Evolutionary conservation across 495 filamentous ascomycete genomes (phyloP), one percentile per base, ranked within the genome.

Genomic region (Neurospora sp.): DNA sequence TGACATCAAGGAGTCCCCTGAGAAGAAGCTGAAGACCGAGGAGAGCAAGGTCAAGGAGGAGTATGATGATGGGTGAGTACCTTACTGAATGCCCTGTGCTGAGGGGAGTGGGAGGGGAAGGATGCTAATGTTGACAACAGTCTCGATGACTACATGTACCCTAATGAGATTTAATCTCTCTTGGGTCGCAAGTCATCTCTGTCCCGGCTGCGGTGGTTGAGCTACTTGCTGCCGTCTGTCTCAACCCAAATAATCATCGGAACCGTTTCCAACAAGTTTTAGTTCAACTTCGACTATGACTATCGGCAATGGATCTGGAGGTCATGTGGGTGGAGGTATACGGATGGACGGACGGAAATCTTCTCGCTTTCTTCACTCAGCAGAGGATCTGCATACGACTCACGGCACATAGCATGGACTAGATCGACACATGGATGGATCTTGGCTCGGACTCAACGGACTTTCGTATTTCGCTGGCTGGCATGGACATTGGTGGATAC

Each of bases 21-120:
- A 59, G 18, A 79, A 77, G 74, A 76, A 73, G 48, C 27, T 71
- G 5, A 59, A 39, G 20, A 54, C 72, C 14, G 72, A 62, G 42
- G 76, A 76, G 27, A 18, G 20, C 18, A 41, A 73, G 44, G 73
- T 35, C 7, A 73, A 72, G 46, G 42, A 69, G 48, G 72, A 78
- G n/a, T 71, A 69, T 14, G 73, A 78, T 4, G 72, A 42, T 31
- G 54, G 27, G 54, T 66, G 54, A 66, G 48, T 38, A 38, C 35
- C 35, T 35, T 35, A 35, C 31, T 35, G 31, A 35, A 35, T 35
- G 31, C 31, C 31, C 31, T 35, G 31, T 35, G 31, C 31, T 35
- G 31, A 35, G 31, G 31, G 31, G 31, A 35, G 31, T 35, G 31
- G 31, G 31, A 35, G 31, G 31, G 35, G 35, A 37, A 37, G 35